A percentile compares a stretch with the other conserved stretches of the same genome.
Conservation (phyloP, 495 filamentous ascomycete genomes). For the Aspergillus ostianus region DNA sequence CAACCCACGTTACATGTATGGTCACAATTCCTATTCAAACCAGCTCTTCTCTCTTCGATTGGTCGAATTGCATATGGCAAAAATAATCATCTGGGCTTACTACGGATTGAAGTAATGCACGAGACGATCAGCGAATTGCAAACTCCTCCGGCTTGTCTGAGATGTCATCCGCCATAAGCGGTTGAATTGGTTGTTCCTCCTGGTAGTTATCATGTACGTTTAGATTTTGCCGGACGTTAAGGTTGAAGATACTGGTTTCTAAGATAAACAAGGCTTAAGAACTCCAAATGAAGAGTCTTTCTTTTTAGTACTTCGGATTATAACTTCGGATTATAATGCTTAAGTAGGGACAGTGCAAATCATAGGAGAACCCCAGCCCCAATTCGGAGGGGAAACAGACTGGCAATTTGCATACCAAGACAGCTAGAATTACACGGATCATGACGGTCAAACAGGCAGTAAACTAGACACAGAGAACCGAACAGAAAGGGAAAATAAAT, state of each 20-base stretch:
- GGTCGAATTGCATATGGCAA: conserved; percentile 2
- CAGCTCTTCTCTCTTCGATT: conserved; percentile 2
- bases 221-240: conserved; percentile 1
- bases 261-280: neutral
- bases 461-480: conserved; percentile 5
- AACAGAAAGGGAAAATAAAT: conserved; percentile 6
- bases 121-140: neutral
- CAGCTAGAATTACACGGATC: conserved; percentile 21
- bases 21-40: neutral
- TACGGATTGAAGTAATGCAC: neutral
- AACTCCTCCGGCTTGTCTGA: neutral
- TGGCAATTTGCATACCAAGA: neutral
- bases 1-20: neutral
- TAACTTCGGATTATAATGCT: neutral
- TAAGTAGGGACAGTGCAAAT: neutral
- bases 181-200: neutral
- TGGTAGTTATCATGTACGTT: neutral
- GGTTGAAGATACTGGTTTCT: neutral
- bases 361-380: neutral
- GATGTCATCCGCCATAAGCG: neutral
- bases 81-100: neutral
- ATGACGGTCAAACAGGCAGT: conserved; percentile 4
- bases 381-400: neutral
- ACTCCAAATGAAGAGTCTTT: neutral
- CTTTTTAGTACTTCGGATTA: too few relatives aligned